Base-by-base conservation (phyloP, 179 eudicot species). In the Beta corolliflora region DNA sequence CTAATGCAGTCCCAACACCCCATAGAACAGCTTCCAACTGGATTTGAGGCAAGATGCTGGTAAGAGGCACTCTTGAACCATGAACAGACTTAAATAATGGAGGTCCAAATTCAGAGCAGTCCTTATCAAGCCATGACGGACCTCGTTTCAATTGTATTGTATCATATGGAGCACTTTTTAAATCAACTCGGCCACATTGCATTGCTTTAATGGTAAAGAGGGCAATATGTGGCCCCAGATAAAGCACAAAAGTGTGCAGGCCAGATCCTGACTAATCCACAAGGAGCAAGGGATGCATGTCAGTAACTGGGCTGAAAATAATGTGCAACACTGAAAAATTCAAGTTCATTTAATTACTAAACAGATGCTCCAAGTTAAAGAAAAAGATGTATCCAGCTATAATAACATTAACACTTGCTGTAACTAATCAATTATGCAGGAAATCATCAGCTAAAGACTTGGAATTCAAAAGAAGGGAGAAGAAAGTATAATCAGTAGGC, bases 1-100 rank as follows among this genome's bases (percentile, higher is more conserved):
- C 99, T 77, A 96, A 91, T 68, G 99, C 99, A 82, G 99, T 96
- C 65, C 99, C 99, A 66, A 96, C 5, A 70, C 99, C 99, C 99
- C 99, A 96, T 60, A 96, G 73, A 55, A 96, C 73, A 67, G 97
- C 96, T 88, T 96, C 99, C 73, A 96, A 78, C 84, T 96, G 99
- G 76, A 96, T 90, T 83, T 94, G 99, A 52, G 94, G 93, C 84
- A 96, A 86, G 86, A 96, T 94, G 88, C 94, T 96, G 88, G 89
- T 90, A 60, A 96, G 92, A 44, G 99, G 97, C 54, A 96, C 93
- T 73, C 88, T 81, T 65, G 86, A 71, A 85, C 91, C 93, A 74
- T 87, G 77, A 75, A 85, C 71, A 67, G 91, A 81, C 55, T 91
- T 76, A 86, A 91, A 91, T 63, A 94, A 80, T 1, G 98, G 90